These are phyloP conservation scores for Arthrocladium fulminans DNA, from an alignment of 2,329 filamentous ascomycete species.

Conservation along the genomic window DNA sequence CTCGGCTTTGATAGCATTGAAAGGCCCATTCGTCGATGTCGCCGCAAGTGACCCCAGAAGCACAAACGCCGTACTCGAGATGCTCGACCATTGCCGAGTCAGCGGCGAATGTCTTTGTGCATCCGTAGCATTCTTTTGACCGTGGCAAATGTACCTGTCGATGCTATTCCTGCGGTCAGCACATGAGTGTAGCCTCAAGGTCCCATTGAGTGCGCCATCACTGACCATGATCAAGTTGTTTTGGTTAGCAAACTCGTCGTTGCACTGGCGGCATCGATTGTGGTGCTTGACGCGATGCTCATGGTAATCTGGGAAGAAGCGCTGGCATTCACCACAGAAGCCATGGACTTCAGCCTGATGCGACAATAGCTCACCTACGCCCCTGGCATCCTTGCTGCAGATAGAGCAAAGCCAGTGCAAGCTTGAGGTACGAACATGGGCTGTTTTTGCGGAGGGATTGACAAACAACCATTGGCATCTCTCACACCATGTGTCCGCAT, in stretches of 20 bases:
- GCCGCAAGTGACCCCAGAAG: conserved; percentile 6
- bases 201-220: not conserved
- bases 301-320: conserved; percentile 1
- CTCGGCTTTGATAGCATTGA: not conserved
- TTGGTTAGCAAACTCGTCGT: conserved; percentile 10
- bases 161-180: too few relatives aligned
- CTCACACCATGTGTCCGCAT: conserved; percentile 15
- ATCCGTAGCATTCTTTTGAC: conserved; percentile 18
- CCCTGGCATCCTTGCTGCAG: conserved; percentile 1
- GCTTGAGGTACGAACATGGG: conserved; percentile 9
- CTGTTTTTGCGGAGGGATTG: conserved; percentile 1
- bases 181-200: too few relatives aligned
- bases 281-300: conserved; percentile 12
- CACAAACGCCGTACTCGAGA: conserved; percentile 23
- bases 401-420: conserved; percentile 10
- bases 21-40: conserved; percentile 12
- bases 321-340: conserved; percentile 7
- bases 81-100: conserved; percentile 24
- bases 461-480: conserved; percentile 15
- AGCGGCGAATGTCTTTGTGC: conserved; percentile 17
- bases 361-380: not conserved
- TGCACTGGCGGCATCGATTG: conserved; percentile 15
- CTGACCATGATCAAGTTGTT: conserved; percentile 20
- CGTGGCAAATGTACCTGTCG: conserved; percentile 16
- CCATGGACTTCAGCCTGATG: conserved; percentile 7